Evolutionary conservation across 2,329 filamentous ascomycete species (phyloP).

Genomic region (Plenodomus biglobosus): DNA sequence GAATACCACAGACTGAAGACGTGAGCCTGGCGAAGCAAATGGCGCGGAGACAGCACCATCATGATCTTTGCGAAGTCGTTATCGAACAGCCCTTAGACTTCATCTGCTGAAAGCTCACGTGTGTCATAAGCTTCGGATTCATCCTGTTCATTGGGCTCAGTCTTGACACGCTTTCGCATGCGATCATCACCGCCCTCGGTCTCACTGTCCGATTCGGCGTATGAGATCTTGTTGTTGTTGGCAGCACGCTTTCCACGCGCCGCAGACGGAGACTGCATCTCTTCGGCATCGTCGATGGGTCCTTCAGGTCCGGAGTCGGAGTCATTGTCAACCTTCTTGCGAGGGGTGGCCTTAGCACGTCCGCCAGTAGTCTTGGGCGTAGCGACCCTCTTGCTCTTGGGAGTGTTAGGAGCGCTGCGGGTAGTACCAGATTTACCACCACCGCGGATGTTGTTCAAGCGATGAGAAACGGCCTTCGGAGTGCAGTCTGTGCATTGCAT

Average conservation of each 20-base stretch:
- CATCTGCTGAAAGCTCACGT: background rate
- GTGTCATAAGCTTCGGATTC: background rate
- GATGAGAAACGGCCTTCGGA: conserved; percentile 28
- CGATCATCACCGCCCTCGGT: background rate
- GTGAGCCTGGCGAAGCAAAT: too few species aligned
- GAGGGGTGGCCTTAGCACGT: background rate
- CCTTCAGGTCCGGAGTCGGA: background rate
- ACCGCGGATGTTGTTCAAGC: conserved; percentile 22
- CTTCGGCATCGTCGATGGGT: background rate
- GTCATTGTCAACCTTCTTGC: background rate
- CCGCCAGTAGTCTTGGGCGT: conserved; percentile 1
- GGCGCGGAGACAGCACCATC: too few species aligned
- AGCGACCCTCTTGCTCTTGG: background rate
- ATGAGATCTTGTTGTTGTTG: background rate
- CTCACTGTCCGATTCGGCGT: background rate
- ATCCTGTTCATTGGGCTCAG: background rate
- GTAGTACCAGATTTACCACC: background rate
- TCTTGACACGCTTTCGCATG: background rate
- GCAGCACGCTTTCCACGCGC: conserved; percentile 4
- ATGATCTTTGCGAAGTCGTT: too few species aligned
- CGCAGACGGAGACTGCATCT: background rate
- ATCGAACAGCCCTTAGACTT: too few species aligned
- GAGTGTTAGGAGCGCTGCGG: background rate
- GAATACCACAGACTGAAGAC: too few species aligned
- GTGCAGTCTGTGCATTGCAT: conserved; percentile 22